phyloP scores from a whole-genome alignment of 257 asterid genomes.

The Penstemon eatonii region DNA sequence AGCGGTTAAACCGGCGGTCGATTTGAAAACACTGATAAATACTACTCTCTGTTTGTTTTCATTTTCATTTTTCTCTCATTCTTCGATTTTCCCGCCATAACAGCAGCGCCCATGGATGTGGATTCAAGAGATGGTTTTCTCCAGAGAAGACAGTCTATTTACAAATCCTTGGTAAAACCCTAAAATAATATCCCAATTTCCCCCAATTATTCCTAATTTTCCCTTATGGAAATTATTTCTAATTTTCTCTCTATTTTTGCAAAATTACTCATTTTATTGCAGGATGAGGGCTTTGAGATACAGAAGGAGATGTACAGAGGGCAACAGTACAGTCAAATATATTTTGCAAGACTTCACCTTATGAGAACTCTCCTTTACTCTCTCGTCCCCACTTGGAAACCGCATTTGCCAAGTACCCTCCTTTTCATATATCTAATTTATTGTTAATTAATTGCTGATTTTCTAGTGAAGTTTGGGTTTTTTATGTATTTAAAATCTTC shows the following conservation, averaged over 20 bases:
- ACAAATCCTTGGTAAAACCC: conserved; percentile 59
- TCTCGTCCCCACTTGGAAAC: conserved; percentile 84
- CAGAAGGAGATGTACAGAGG: conserved; percentile 81
- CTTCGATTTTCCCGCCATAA: conserved; percentile 66
- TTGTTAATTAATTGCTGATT: conserved; percentile 23
- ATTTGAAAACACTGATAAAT: not conserved
- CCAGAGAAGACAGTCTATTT: conserved; percentile 64
- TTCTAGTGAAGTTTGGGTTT: conserved; percentile 21
- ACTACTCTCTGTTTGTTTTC: conserved; percentile 19
- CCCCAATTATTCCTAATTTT: not conserved
- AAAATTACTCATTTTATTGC: conserved; percentile 6
- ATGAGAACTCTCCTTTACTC: conserved; percentile 90
- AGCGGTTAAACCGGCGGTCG: too few relatives aligned
- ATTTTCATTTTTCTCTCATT: conserved; percentile 11
- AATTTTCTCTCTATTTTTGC: not conserved
- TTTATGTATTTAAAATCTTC: not conserved
- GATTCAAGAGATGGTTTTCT: conserved; percentile 45
- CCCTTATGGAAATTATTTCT: conserved; percentile 3
- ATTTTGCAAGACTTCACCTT: conserved; percentile 86
- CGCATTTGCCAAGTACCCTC: conserved; percentile 67
- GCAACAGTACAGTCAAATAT: conserved; percentile 95
- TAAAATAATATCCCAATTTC: not conserved
- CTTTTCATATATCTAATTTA: not conserved
- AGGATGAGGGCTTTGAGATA: conserved; percentile 78
- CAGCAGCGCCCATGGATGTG: conserved; percentile 58